A percentile compares a stretch with the other conserved stretches of the same genome.
Evolutionary conservation across 768 basidiomycete species (phyloP).

Genomic region (Phallus indusiatus): DNA sequence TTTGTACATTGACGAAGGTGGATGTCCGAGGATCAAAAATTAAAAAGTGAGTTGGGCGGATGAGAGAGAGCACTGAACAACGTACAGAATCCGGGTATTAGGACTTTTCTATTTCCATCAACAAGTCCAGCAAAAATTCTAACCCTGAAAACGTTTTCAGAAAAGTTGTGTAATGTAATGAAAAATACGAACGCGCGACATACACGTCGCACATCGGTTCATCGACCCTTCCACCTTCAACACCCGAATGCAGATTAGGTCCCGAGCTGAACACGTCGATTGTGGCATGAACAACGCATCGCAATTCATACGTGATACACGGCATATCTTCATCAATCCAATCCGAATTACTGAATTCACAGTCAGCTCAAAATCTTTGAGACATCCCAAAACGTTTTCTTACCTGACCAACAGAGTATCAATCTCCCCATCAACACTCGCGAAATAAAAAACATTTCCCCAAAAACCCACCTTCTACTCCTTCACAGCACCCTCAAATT

Average conservation of each 20-base stretch:
- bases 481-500: slow-evolving; percentile 70
- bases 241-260: slow-evolving; percentile 86
- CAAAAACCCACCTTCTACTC: slow-evolving; percentile 57
- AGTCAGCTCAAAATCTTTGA: slow-evolving; percentile 13
- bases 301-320: slow-evolving; percentile 89
- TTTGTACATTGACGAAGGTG: slow-evolving; percentile 59
- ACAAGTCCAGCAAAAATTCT: too few species aligned
- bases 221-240: slow-evolving; percentile 78
- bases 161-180: neutral
- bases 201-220: slow-evolving; percentile 96
- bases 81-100: slow-evolving; percentile 84
- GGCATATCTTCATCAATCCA: slow-evolving; percentile 93
- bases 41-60: neutral
- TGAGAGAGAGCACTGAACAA: too few species aligned
- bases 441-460: too few species aligned
- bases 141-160: slow-evolving; percentile 36
- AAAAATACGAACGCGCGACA: too few species aligned
- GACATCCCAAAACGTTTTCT: neutral
- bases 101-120: too few species aligned
- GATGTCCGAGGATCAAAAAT: slow-evolving; percentile 46
- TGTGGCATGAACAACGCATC: too few species aligned
- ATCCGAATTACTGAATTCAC: slow-evolving; percentile 2
- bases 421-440: too few species aligned
- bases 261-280: slow-evolving; percentile 63
- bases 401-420: slow-evolving; percentile 88